Evolutionary conservation across 2,329 filamentous ascomycete genomes (phyloP).

Genomic region (Colletotrichum falcatum): DNA sequence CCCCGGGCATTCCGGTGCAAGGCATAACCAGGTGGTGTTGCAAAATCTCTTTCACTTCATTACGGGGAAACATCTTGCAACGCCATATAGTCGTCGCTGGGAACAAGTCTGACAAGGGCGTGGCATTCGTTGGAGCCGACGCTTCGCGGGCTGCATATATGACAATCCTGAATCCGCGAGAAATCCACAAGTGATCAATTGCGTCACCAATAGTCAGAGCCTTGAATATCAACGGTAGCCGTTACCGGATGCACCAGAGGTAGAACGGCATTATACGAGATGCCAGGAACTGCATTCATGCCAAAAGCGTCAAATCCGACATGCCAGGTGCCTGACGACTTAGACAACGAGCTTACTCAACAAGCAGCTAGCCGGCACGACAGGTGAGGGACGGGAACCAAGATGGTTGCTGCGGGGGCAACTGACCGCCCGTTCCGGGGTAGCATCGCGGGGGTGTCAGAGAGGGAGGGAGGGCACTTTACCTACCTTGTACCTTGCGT

Average conservation of each 20-base stretch:
- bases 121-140: neutral
- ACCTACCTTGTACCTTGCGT: slow-evolving; percentile 29
- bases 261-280: slow-evolving; percentile 34
- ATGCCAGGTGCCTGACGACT: slow-evolving; percentile 15
- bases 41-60: neutral
- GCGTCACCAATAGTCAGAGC: neutral
- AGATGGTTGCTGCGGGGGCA: slow-evolving; percentile 31
- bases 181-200: neutral
- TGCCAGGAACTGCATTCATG: slow-evolving; percentile 23
- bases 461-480: slow-evolving; percentile 12
- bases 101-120: neutral
- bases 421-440: slow-evolving; percentile 33
- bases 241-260: neutral
- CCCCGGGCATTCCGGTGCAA: neutral
- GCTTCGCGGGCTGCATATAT: no score
- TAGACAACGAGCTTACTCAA: slow-evolving; percentile 30
- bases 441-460: slow-evolving; percentile 25
- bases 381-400: slow-evolving; percentile 3
- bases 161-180: no score
- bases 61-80: neutral
- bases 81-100: neutral
- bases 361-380: slow-evolving; percentile 31
- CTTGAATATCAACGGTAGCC: slow-evolving; percentile 2
- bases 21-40: neutral
- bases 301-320: slow-evolving; percentile 1